Percentiles rank a stretch among this genome's conserved stretches.
These are phyloP conservation scores for Ilyonectria sp. DNA, from an alignment of 2,329 filamentous ascomycete genomes.

Conservation along the genomic window DNA sequence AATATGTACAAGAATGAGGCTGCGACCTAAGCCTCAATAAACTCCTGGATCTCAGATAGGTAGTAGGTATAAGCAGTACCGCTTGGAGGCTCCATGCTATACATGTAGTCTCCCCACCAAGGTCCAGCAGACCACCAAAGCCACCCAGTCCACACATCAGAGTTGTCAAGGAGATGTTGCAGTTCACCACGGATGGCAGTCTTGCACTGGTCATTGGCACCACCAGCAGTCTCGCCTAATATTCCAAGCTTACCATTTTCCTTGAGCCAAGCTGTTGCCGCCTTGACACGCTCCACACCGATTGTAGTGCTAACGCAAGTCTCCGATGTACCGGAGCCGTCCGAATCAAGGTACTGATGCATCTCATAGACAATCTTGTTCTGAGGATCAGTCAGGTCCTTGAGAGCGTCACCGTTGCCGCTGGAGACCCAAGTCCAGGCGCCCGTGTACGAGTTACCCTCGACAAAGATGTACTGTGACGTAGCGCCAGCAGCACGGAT, in stretches of 20 bases:
- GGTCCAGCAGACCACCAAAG: conserved; percentile 73
- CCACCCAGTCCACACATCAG: conserved; percentile 71
- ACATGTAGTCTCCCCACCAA: conserved; percentile 70
- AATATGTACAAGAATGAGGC: not conserved
- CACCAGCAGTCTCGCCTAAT: conserved; percentile 71
- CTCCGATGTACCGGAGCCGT: conserved; percentile 65
- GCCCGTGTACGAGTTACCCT: conserved; percentile 69
- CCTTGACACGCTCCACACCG: conserved; percentile 63
- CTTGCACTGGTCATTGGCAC: conserved; percentile 65
- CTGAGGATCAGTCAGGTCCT: conserved; percentile 62
- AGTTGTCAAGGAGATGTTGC: conserved; percentile 67
- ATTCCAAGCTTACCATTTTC: conserved; percentile 69
- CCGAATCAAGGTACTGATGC: conserved; percentile 72
- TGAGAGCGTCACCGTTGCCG: conserved; percentile 59
- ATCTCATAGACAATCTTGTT: conserved; percentile 71
- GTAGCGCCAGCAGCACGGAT: conserved; percentile 73
- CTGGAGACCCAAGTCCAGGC: conserved; percentile 63
- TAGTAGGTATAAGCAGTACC: conserved; percentile 55
- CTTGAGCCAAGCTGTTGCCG: conserved; percentile 69
- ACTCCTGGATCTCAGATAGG: conserved; percentile 24
- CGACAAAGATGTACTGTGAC: conserved; percentile 68
- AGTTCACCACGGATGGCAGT: conserved; percentile 67
- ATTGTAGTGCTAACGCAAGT: conserved; percentile 65
- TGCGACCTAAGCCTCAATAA: not conserved
- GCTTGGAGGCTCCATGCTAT: conserved; percentile 61